Evolutionary conservation across 768 basidiomycete species (phyloP).

Genomic region (Leccinum broughii): DNA sequence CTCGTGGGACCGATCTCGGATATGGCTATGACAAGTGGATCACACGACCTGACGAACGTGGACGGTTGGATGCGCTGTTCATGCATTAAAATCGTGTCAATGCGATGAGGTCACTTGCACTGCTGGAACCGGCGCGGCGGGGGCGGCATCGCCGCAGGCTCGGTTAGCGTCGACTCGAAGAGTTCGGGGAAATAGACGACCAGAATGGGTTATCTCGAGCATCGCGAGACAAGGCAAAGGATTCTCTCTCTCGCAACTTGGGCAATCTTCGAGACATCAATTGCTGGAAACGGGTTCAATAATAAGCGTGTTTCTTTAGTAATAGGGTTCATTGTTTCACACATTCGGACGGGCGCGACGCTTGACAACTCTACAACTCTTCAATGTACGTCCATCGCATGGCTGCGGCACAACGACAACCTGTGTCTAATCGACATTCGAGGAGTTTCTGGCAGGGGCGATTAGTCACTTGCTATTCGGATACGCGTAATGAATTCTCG

Average conservation of each 20-base stretch:
- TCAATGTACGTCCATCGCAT: not conserved
- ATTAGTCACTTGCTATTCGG: constrained; percentile 4
- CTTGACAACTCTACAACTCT: not conserved
- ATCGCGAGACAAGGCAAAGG: constrained; percentile 3
- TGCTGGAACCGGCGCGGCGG: constrained; percentile 1
- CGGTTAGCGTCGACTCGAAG: constrained; percentile 15
- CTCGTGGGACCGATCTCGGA: constrained; percentile 43
- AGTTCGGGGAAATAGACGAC: constrained; percentile 10
- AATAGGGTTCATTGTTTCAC: not conserved
- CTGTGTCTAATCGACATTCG: not conserved
- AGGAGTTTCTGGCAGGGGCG: not conserved
- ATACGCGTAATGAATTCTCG: constrained; percentile 19
- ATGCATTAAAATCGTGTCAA: constrained; percentile 36
- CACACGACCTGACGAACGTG: no score
- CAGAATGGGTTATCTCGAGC: not conserved
- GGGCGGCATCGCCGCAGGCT: constrained; percentile 20
- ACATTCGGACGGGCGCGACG: not conserved
- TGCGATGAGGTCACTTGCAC: constrained; percentile 30
- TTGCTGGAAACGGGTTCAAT: not conserved
- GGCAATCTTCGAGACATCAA: not conserved
- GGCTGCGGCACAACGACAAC: not conserved
- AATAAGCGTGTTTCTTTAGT: not conserved
- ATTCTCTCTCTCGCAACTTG: not conserved
- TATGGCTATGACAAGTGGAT: no score
- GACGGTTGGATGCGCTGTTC: not conserved